Percentiles rank a stretch among this genome's conserved stretches.
These are phyloP conservation scores for sunflower (Helianthus annuus) DNA, from an alignment of 129 eudicot species.

Conservation along the genomic window DNA sequence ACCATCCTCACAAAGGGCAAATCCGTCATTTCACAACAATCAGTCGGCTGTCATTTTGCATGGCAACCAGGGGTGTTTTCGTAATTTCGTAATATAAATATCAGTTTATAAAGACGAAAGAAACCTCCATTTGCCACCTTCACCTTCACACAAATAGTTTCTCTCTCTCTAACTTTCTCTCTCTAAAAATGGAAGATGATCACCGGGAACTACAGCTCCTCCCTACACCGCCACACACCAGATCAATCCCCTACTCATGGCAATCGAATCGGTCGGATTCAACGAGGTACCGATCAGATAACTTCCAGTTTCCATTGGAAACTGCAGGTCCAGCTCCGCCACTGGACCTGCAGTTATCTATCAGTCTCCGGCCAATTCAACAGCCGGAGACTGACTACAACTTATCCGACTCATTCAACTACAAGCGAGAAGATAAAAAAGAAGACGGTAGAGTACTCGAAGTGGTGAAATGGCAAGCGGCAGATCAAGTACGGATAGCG, in stretches of 20 bases:
- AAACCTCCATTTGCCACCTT: conserved; percentile 28
- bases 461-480: conserved; percentile 73
- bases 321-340: conserved; percentile 38
- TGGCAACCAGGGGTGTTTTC: conserved; percentile 36
- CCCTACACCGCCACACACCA: conserved; percentile 50
- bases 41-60: conserved; percentile 38
- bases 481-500: conserved; percentile 73
- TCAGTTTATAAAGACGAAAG: conserved; percentile 36
- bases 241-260: conserved; percentile 17
- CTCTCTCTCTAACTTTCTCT: conserved; percentile 1
- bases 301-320: conserved; percentile 24
- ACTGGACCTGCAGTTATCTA: conserved; percentile 70
- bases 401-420: not conserved
- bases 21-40: conserved; percentile 1
- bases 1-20: not conserved
- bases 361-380: conserved; percentile 51
- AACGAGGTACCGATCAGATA: conserved; percentile 37
- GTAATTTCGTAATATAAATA: conserved; percentile 19
- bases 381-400: conserved; percentile 28
- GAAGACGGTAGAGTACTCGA: conserved; percentile 38
- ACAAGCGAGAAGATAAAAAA: conserved; percentile 3
- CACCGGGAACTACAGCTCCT: conserved; percentile 73
- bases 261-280: conserved; percentile 22
- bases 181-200: conserved; percentile 44
- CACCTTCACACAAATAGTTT: conserved; percentile 10